Conservation (phyloP, 768 basidiomycete species). For the Chalciporus piperatus region DNA sequence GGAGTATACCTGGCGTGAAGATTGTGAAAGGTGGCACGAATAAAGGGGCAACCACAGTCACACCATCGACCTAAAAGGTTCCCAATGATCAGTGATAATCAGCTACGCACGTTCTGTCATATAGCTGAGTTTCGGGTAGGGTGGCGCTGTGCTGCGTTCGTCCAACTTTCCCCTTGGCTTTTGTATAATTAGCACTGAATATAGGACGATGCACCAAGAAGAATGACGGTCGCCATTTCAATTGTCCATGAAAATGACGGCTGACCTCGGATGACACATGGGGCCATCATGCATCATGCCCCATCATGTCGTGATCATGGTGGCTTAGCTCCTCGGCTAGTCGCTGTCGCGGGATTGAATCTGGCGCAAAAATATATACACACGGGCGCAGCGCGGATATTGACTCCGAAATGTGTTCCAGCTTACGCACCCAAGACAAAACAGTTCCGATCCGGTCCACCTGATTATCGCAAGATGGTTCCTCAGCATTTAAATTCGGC, state of each 20-base stretch:
- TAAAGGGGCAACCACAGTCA: conserved; percentile 10
- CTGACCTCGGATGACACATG: too few species aligned
- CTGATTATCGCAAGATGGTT: conserved; percentile 11
- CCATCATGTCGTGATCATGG: too few species aligned
- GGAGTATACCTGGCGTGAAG: conserved; percentile 33
- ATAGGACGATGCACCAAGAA: too few species aligned
- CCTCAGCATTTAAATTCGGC: conserved; percentile 27
- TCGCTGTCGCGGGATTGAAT: conserved; percentile 21
- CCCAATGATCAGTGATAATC: background rate
- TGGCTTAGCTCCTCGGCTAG: too few species aligned
- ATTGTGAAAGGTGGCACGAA: conserved; percentile 24
- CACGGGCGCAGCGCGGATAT: background rate
- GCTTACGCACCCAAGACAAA: too few species aligned
- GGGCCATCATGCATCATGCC: too few species aligned
- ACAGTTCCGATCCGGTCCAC: conserved; percentile 8
- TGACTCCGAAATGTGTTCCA: too few species aligned
- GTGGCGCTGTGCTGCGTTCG: background rate
- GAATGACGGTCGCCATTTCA: too few species aligned
- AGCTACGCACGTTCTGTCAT: conserved; percentile 1
- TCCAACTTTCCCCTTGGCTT: background rate
- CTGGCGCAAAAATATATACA: conserved; percentile 5
- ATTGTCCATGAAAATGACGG: too few species aligned
- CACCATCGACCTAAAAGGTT: conserved; percentile 8
- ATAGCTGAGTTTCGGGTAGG: conserved; percentile 7
- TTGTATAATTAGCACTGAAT: conserved; percentile 2